phyloP scores from a whole-genome alignment of 495 filamentous ascomycete genomes.

The Annulohypoxylon maeteangense region DNA sequence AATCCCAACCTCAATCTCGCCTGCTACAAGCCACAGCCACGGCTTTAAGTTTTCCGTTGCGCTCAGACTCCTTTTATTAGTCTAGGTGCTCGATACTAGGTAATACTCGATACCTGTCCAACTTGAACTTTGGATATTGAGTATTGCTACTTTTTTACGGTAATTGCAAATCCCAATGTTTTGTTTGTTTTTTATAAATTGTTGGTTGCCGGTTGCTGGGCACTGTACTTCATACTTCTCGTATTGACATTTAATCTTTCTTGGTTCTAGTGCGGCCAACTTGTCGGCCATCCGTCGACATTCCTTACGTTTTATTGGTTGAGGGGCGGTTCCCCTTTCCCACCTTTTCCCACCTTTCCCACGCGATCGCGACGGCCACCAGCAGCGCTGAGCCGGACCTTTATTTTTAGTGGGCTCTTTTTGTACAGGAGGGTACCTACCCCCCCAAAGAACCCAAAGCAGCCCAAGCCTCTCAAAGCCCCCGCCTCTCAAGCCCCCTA shows the following conservation, averaged over 20 bases:
- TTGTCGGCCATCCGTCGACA: conserved; percentile 14
- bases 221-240: conserved; percentile 12
- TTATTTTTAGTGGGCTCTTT: conserved; percentile 30
- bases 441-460: not conserved
- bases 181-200: conserved; percentile 6
- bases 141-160: conserved; percentile 10
- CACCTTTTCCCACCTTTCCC: conserved; percentile 25
- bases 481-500: not conserved
- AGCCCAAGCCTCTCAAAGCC: not conserved
- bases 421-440: conserved; percentile 21
- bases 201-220: conserved; percentile 13
- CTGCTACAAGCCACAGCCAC: not conserved
- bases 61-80: conserved; percentile 18
- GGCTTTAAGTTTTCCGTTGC: conserved; percentile 1
- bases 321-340: conserved; percentile 27
- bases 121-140: not conserved
- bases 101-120: not conserved
- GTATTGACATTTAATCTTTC: conserved; percentile 26
- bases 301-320: conserved; percentile 25
- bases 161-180: conserved; percentile 39
- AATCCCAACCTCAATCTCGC: conserved; percentile 5
- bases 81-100: not conserved
- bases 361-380: conserved; percentile 32
- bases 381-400: conserved; percentile 23
- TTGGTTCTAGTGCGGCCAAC: conserved; percentile 27